Conservation (phyloP, 768 basidiomycete species). For the Mycena kentingensis region DNA sequence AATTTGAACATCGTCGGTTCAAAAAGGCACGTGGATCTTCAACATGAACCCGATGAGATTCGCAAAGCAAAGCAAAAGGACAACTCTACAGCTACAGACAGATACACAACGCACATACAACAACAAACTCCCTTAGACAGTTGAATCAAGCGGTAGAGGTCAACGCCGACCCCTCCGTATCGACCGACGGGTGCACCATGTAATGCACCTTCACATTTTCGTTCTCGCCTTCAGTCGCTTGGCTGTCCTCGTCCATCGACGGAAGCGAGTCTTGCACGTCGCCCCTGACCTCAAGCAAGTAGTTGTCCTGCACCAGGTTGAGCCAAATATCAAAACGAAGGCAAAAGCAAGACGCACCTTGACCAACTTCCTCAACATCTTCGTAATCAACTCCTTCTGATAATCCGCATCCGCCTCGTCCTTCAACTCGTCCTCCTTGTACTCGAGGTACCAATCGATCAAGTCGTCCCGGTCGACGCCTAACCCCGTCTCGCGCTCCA, state of each 20-base stretch:
- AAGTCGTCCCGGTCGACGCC: constrained; percentile 90
- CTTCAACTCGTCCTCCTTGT: constrained; percentile 79
- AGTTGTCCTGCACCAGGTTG: constrained; percentile 64
- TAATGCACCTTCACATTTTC: constrained; percentile 76
- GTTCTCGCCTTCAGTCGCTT: constrained; percentile 51
- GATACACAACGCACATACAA: not conserved
- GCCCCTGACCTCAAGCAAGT: constrained; percentile 79
- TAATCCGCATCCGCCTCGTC: constrained; percentile 87
- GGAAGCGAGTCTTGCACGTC: constrained; percentile 81
- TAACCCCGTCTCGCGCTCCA: constrained; percentile 72
- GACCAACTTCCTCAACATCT: constrained; percentile 86
- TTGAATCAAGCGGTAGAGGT: constrained; percentile 37
- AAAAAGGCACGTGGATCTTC: too few relatives aligned
- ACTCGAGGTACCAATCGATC: constrained; percentile 95
- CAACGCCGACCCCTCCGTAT: constrained; percentile 61
- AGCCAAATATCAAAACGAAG: not conserved
- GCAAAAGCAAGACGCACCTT: constrained; percentile 58
- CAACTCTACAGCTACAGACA: not conserved
- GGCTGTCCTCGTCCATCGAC: constrained; percentile 62
- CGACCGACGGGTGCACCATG: constrained; percentile 89
- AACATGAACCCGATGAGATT: too few relatives aligned
- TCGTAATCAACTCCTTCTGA: constrained; percentile 86
- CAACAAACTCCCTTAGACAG: too few relatives aligned
- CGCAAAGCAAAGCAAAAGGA: constrained; percentile 1
- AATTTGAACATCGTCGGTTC: too few relatives aligned